phyloP scores from a whole-genome alignment of 2,329 filamentous ascomycete genomes.

The Alternaria solani region DNA sequence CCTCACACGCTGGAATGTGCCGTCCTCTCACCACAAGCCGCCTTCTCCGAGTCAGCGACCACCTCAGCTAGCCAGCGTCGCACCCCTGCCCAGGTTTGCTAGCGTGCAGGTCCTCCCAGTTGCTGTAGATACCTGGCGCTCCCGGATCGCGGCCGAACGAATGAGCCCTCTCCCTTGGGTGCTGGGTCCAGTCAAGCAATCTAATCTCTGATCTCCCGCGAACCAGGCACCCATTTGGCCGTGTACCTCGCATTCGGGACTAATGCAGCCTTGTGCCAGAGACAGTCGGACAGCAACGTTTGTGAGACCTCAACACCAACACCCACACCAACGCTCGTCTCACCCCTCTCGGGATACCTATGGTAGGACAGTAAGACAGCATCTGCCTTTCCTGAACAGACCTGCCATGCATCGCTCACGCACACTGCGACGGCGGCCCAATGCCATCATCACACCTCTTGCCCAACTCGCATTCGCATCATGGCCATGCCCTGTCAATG shows the following conservation, averaged over 20 bases:
- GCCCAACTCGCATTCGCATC: neutral
- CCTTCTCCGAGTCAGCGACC: constrained; percentile 1
- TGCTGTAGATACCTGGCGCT: constrained; percentile 9
- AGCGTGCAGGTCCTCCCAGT: constrained; percentile 17
- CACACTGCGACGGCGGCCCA: neutral
- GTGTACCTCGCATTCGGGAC: constrained; percentile 5
- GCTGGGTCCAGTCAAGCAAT: constrained; percentile 12
- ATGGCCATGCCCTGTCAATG: neutral
- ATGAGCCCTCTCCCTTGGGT: constrained; percentile 3
- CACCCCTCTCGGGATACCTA: constrained; percentile 4
- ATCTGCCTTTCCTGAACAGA: neutral
- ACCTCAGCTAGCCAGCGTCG: constrained; percentile 25
- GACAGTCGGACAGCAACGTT: constrained; percentile 9
- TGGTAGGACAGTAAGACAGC: neutral
- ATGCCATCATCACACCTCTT: neutral
- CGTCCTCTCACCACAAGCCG: neutral
- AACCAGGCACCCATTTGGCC: constrained; percentile 4
- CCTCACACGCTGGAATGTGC: neutral
- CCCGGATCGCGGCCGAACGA: constrained; percentile 13
- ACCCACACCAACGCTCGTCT: constrained; percentile 7
- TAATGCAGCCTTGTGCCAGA: constrained; percentile 3
- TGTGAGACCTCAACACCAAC: constrained; percentile 10
- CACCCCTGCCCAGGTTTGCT: constrained; percentile 14
- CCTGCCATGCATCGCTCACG: neutral
- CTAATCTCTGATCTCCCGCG: constrained; percentile 1